A percentile compares a stretch with the other conserved stretches of the same genome.
Conservation (phyloP, 768 basidiomycete genomes). For the Pleurotus salmoneostramineus region DNA sequence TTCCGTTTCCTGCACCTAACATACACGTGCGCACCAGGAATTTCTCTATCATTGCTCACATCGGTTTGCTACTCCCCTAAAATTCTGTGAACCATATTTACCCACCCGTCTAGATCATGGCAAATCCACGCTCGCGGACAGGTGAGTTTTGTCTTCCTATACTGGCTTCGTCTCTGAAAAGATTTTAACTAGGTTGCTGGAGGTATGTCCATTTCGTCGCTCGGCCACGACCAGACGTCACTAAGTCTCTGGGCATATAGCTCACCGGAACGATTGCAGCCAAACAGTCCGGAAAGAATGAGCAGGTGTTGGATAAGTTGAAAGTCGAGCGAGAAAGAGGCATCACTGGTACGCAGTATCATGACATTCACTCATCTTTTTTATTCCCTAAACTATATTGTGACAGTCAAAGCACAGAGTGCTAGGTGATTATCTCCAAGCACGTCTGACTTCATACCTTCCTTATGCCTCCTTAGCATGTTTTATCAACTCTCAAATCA, state of each 20-base stretch:
- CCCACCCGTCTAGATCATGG: constrained; percentile 66
- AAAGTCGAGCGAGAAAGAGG: constrained; percentile 97
- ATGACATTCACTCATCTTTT: background rate
- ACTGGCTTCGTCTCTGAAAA: constrained; percentile 1
- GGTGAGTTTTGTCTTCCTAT: constrained; percentile 36
- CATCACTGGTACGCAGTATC: constrained; percentile 69
- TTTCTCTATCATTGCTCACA: constrained; percentile 96
- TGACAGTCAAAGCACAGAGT: constrained; percentile 89
- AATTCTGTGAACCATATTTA: background rate
- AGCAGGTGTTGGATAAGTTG: constrained; percentile 87
- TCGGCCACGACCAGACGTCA: background rate
- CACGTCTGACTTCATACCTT: background rate
- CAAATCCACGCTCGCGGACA: constrained; percentile 90
- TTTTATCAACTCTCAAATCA: constrained; percentile 54
- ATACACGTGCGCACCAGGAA: constrained; percentile 45
- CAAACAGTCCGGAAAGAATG: constrained; percentile 61
- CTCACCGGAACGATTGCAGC: constrained; percentile 83
- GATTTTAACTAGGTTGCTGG: constrained; percentile 51
- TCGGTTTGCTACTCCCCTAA: constrained; percentile 44
- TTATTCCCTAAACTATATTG: background rate
- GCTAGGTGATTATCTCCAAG: constrained; percentile 52
- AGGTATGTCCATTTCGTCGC: constrained; percentile 40
- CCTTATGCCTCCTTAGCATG: constrained; percentile 53
- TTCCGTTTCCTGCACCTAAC: constrained; percentile 3
- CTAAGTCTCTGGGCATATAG: constrained; percentile 33